Conservation (phyloP, 352 stramenopile species). For the Phytophthora fragariaefolia region DNA sequence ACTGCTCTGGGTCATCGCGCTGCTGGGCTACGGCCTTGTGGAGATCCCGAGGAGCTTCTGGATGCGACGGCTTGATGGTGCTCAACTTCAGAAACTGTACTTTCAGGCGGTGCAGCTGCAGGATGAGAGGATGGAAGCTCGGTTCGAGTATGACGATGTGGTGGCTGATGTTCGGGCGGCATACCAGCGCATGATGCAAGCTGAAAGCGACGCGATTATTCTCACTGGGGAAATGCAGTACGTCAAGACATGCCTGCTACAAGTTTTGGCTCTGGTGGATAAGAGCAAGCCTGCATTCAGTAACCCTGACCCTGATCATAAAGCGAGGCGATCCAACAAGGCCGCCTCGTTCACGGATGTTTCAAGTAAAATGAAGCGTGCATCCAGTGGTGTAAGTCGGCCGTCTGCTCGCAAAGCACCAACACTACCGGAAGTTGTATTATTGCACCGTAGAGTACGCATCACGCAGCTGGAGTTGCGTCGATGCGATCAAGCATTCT, state of each 20-base stretch:
- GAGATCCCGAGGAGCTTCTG: conserved; percentile 65
- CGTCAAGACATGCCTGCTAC: conserved; percentile 53
- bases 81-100: conserved; percentile 48
- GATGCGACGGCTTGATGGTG: conserved; percentile 45
- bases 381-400: background rate
- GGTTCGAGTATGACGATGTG: conserved; percentile 69
- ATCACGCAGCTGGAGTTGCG: conserved; percentile 49
- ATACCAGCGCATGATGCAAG: conserved; percentile 57
- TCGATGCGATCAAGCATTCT: conserved; percentile 62
- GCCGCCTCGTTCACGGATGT: conserved; percentile 16
- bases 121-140: conserved; percentile 67
- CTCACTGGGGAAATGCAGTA: conserved; percentile 74
- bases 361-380: conserved; percentile 31
- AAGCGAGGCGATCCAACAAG: conserved; percentile 5
- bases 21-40: conserved; percentile 71
- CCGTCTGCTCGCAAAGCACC: conserved; percentile 33
- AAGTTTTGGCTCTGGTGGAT: conserved; percentile 45
- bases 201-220: conserved; percentile 66
- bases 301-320: conserved; percentile 1
- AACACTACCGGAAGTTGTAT: conserved; percentile 49
- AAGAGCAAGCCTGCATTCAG: conserved; percentile 31
- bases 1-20: conserved; percentile 60
- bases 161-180: conserved; percentile 39
- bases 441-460: conserved; percentile 57
- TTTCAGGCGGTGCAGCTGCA: conserved; percentile 70